These are phyloP conservation scores for Xylogone sp. DNA, from an alignment of 2,329 filamentous ascomycete species.

Conservation along the genomic window DNA sequence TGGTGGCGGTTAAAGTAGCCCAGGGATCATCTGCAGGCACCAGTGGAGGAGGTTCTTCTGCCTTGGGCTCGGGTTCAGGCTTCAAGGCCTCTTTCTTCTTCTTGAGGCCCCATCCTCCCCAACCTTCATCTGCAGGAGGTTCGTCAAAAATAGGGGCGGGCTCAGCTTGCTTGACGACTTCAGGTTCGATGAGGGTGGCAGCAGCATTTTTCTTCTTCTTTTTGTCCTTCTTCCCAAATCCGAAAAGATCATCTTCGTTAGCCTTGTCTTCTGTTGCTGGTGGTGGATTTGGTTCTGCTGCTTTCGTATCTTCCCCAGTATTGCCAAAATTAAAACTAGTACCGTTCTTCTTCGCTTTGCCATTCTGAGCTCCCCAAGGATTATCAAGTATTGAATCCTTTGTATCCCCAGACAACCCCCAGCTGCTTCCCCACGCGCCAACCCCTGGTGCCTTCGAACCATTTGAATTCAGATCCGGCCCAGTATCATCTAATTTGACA, in stretches of 20 bases:
- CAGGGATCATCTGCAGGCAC: constrained; percentile 40
- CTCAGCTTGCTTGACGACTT: constrained; percentile 15
- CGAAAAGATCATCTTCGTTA: constrained; percentile 31
- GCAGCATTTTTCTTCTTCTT: constrained; percentile 38
- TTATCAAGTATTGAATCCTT: constrained; percentile 42
- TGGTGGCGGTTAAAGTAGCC: constrained; percentile 38
- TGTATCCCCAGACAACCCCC: too few relatives aligned
- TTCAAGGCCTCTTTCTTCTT: constrained; percentile 33
- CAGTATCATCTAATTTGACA: constrained; percentile 60
- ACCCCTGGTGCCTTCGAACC: constrained; percentile 47
- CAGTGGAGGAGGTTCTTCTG: constrained; percentile 3
- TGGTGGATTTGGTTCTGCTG: constrained; percentile 18
- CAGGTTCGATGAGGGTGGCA: constrained; percentile 17
- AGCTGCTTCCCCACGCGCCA: constrained; percentile 57
- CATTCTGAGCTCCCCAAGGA: constrained; percentile 44
- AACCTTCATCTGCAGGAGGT: constrained; percentile 42
- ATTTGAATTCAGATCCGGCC: constrained; percentile 53
- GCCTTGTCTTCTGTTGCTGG: constrained; percentile 28
- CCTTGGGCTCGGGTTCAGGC: constrained; percentile 16
- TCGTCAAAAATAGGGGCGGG: constrained; percentile 12
- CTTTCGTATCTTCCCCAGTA: constrained; percentile 36
- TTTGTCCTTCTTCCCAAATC: constrained; percentile 37
- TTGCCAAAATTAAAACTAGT: constrained; percentile 43
- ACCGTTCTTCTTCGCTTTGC: constrained; percentile 50
- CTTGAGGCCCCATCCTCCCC: constrained; percentile 50